Evolutionary conservation across 2,329 filamentous ascomycete species (phyloP), one percentile per base, ranked within the genome.

Genomic region (Alternaria tenuissima): DNA sequence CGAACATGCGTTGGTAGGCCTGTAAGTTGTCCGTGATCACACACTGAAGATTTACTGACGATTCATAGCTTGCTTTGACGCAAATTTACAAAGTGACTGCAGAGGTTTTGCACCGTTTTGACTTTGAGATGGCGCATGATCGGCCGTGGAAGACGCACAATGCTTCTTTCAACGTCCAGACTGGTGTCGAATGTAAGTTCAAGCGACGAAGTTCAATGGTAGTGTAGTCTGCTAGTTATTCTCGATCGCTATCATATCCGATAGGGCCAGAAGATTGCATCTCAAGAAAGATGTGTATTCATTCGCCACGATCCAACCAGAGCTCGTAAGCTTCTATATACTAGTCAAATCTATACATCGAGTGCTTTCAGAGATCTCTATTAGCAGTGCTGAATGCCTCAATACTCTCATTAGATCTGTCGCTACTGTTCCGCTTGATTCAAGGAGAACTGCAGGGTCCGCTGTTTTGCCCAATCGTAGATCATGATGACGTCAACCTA

Each of bases 1-100:
- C 80, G 89, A 67, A 91, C 89, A 2, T 92, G 89, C 68, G 82
- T 85, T 53, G 90, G 90, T 5, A 82, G 80, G 71, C 81, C 82
- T 62, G 81, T 84, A 52, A 77, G 74, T 53, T 60, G 53, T 79
- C 26, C 20, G 11, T 24, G 20, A 22, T 22, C 14, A 1, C 7
- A 39, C 24, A 28, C 1, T 9, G 11, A 5, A 12, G 2, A 24
- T 6, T 8, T 24, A 26, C 52, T 52, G 12, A 62, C 41, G 28
- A 16, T 38, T 20, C 12, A 48, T 38, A 56, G 48, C 41, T 57
- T 28, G 57, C 67, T 38, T 61, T 65, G 30, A 52, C 58, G 5
- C 66, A 74, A 39, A 72, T 70, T 2, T 64, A 69, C 54, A 72
- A 72, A 22, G 34, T 67, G 7, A 62, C 68, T 4, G 59, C 69